These are phyloP conservation scores for Skeletonema potamos DNA, from an alignment of 108 stramenopile species.

Conservation along the genomic window DNA sequence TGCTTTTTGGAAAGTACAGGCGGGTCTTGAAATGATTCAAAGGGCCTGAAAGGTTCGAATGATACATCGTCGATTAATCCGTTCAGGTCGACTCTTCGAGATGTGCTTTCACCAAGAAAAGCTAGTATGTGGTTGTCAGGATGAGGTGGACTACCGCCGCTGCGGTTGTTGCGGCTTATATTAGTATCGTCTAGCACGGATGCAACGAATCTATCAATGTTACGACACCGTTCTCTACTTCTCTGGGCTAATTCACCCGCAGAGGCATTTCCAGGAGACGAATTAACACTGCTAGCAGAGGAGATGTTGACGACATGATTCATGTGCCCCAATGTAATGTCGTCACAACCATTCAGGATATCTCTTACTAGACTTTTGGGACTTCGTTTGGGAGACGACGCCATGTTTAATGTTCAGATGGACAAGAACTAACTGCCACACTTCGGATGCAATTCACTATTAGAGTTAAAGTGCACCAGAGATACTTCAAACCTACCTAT, in stretches of 20 bases:
- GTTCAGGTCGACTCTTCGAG: not conserved
- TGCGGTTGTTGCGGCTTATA: not conserved
- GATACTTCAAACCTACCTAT: too few relatives aligned
- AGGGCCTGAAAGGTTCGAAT: constrained; percentile 38
- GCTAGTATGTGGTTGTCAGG: constrained; percentile 17
- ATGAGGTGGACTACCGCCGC: constrained; percentile 3
- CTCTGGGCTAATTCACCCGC: not conserved
- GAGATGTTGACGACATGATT: constrained; percentile 5
- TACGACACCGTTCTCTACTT: constrained; percentile 18
- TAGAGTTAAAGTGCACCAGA: not conserved
- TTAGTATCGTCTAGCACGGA: constrained; percentile 29
- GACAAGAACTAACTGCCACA: not conserved
- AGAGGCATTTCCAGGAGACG: constrained; percentile 1
- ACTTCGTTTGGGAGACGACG: constrained; percentile 13
- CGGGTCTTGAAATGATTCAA: constrained; percentile 12
- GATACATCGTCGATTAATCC: constrained; percentile 30
- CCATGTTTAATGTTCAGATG: not conserved
- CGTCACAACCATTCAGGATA: constrained; percentile 18
- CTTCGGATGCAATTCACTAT: not conserved
- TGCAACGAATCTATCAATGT: constrained; percentile 41
- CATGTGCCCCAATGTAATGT: constrained; percentile 7
- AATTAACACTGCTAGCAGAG: constrained; percentile 11
- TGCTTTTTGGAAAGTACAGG: not conserved
- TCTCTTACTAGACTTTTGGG: constrained; percentile 13
- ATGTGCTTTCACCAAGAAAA: not conserved